Base-by-base conservation (phyloP, 2,329 filamentous ascomycete genomes). In the Ascochyta lentis region DNA sequence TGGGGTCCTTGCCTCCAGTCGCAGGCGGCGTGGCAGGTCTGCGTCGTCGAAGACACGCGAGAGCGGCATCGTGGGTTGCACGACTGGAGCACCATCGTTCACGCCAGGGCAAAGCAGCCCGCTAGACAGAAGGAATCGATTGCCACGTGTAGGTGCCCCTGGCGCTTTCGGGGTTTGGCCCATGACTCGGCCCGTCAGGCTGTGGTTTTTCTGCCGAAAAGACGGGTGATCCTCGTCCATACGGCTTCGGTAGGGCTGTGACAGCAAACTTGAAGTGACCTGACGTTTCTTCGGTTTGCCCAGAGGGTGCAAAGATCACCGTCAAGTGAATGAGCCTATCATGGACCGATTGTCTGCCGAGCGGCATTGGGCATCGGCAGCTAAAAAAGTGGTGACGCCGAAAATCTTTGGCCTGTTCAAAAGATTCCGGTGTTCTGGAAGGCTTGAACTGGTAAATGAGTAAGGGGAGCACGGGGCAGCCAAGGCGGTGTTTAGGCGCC, bases 111-210 rank as follows among this genome's bases (percentile, higher is more conserved):
- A 51, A 45, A 56, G 53, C 64, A 65, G 68, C 60, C 67, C 67
- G 67, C 64, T 63, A 63, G 60, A 56, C 56, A 66, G 59, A 68
- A 62, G 58, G 55, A 65, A 63, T 68, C 67, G 62, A 61, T 64
- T 66, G 63, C 67, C 68, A 71, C 68, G 68, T 71, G 68, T 68
- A 64, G 54, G 41, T 40, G 58, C 61, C 63, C 62, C 62, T 66
- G 61, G 51, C 58, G 46, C 27, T 59, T 67, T 66, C 64, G 66
- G 59, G 56, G 48, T 51, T 45, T 50, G 16, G 15, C 41, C 53
- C 62, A 67, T 72, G 71, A 72, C 68, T 73, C 69, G 61, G 48
- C 16, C 31, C 22, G 43, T 47, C 47, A 49, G 42, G 58, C 46
- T 41, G 52, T 47, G 42, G 41, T 51, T 46, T 50, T 64, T 65